Percentiles rank a stretch among this genome's conserved stretches.
Evolutionary conservation across 164 flowering plant species (phyloP).

Genomic region (Stephania japonica): DNA sequence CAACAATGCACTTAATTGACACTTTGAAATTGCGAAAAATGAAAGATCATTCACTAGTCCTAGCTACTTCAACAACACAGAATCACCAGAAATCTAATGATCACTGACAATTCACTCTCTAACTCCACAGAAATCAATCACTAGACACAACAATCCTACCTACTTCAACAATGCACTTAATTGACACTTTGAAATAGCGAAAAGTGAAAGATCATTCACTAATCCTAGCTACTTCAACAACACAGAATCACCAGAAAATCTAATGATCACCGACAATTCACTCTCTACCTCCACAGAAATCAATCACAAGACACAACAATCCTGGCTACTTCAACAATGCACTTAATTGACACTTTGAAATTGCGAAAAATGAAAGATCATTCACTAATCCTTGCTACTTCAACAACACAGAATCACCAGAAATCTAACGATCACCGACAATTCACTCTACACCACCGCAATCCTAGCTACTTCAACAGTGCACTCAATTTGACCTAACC

Average conservation of each 20-base stretch:
- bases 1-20: not conserved
- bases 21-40: not conserved
- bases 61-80: too few species aligned
- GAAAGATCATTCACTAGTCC: not conserved
- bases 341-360: not conserved
- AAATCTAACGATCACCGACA: not conserved
- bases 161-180: not conserved
- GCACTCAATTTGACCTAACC: too few species aligned
- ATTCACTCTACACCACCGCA: not conserved
- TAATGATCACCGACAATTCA: not conserved
- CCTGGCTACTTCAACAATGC: not conserved
- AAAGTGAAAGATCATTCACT: not conserved
- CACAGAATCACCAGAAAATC: not conserved
- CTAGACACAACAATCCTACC: not conserved
- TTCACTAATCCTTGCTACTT: not conserved
- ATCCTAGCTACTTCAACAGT: too few species aligned
- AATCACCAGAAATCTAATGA: too few species aligned
- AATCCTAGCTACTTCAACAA: not conserved
- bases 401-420: too few species aligned
- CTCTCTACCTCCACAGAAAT: not conserved
- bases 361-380: slow-evolving; percentile 1
- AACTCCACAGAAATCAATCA: not conserved
- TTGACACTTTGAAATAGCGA: not conserved
- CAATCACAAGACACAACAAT: not conserved
- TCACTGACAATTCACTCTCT: not conserved